Base-by-base conservation (phyloP, 805 yeast species). In the Torulaspora quercuum region DNA sequence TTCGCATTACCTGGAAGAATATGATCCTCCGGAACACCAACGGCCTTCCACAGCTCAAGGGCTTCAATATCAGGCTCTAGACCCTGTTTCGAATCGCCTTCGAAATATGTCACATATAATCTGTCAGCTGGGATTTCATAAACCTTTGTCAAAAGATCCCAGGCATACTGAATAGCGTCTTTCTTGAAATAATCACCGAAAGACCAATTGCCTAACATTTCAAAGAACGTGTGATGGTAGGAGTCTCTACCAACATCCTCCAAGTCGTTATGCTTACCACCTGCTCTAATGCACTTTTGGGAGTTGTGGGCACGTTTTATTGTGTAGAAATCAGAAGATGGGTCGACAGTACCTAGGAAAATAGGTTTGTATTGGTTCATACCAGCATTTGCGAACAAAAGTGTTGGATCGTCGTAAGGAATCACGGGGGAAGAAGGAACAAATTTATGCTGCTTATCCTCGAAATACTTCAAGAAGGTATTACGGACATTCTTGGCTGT, bases 181-280 rank as follows among this genome's bases (percentile, higher is more conserved):
- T 82, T 77, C 65, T 92, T 92, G 78, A 92, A 92, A 63, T 92
- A 92, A 67, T 92, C 98, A 55, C 99, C 99, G 65, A 92, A 92
- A 5, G 98, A 92, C 99, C 99, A 92, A 73, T 92, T 92, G 57
- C 99, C 99, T 67, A 92, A 76, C 99, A 92, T 92, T 69, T 92
- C 99, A 53, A 92, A 92, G 60, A 94, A 94, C 11, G 99, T 92
- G 65, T 92, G 99, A 64, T 92, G 99, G 61, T 92, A 92, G 35
- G 95, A 86, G 66, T 92, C 99, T 57, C 83, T 80, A 47, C 99
- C 99, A 32, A 92, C 99, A 65, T 92, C 99, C 62, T 92, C 99
- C 59, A 92, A 76, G 69, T 92, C 98, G 53, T 83, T 83, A 67
- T 92, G 99, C 67, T 92, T 92, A 64, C 99, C 99, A 65, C 99